A percentile compares a stretch with the other conserved stretches of the same genome.
phyloP scores from a whole-genome alignment of 2,329 filamentous ascomycete genomes.

The Diaporthe capsici region DNA sequence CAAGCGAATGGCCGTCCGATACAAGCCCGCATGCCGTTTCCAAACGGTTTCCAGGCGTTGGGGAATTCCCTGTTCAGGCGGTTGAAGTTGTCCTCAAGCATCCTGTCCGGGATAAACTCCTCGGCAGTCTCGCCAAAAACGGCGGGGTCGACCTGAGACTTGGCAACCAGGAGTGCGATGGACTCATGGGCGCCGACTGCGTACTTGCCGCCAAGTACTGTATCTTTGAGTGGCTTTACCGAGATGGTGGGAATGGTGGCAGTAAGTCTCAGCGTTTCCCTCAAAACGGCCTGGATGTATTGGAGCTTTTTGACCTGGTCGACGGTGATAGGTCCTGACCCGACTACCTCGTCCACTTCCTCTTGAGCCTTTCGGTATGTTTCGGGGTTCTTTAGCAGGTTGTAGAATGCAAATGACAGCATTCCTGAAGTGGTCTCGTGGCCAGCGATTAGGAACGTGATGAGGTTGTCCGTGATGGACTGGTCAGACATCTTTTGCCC shows the following conservation, averaged over 20 bases:
- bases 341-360: conserved; percentile 77
- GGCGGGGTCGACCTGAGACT: conserved; percentile 72
- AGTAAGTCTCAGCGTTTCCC: conserved; percentile 75
- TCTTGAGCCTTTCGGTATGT: conserved; percentile 72
- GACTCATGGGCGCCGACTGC: conserved; percentile 66
- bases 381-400: conserved; percentile 74
- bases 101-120: conserved; percentile 79
- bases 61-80: conserved; percentile 71
- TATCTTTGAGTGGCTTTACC: conserved; percentile 65
- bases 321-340: conserved; percentile 67
- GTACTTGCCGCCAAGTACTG: conserved; percentile 73
- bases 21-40: conserved; percentile 69
- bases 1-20: conserved; percentile 82
- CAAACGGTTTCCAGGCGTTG: conserved; percentile 81
- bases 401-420: conserved; percentile 75
- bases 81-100: conserved; percentile 78
- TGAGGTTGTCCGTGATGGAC: conserved; percentile 77
- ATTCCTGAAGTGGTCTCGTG: conserved; percentile 81
- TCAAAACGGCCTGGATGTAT: conserved; percentile 76
- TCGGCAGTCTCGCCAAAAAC: conserved; percentile 76
- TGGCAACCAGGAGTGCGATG: conserved; percentile 64
- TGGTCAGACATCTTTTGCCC: conserved; percentile 74
- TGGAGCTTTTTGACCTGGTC: conserved; percentile 75
- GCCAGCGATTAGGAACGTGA: conserved; percentile 79
- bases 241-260: conserved; percentile 72